phyloP scores from a whole-genome alignment of 495 filamentous ascomycete genomes.

The Podospora conica region DNA sequence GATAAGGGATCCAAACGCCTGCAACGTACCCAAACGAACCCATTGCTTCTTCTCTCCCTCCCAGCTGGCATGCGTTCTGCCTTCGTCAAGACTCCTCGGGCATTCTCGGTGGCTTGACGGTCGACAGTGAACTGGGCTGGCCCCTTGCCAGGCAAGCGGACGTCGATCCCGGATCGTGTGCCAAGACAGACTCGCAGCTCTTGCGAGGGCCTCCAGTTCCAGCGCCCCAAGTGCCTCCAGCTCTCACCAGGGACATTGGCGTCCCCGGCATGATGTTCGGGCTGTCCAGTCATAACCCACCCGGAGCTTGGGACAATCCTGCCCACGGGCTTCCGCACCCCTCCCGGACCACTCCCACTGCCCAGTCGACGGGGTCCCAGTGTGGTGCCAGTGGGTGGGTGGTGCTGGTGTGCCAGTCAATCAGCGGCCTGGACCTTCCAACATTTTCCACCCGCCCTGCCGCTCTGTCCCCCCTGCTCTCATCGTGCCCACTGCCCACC shows the following conservation, averaged over 20 bases:
- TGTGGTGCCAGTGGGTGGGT: background rate
- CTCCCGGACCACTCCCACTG: background rate
- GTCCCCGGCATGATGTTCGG: too few species aligned
- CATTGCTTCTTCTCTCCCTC: background rate
- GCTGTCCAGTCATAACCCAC: background rate
- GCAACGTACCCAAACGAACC: background rate
- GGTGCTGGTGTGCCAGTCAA: slow-evolving; percentile 5
- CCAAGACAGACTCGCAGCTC: background rate
- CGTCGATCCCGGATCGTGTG: background rate
- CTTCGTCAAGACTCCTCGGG: background rate
- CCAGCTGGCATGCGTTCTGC: too few species aligned
- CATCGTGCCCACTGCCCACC: background rate
- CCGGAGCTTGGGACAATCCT: background rate
- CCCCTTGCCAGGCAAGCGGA: background rate
- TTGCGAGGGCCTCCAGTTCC: background rate
- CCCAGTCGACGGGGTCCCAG: slow-evolving; percentile 7
- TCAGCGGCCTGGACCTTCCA: slow-evolving; percentile 18
- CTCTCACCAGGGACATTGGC: background rate
- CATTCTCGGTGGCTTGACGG: background rate
- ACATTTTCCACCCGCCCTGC: slow-evolving; percentile 24
- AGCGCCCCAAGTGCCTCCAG: background rate
- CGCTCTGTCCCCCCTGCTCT: slow-evolving; percentile 17
- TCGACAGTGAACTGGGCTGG: background rate
- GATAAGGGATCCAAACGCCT: background rate
- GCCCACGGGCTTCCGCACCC: background rate